Percentiles rank a stretch among this genome's conserved stretches.
phyloP scores from a whole-genome alignment of 78 protist genomes.

The Blattamonas nauphoetae region DNA sequence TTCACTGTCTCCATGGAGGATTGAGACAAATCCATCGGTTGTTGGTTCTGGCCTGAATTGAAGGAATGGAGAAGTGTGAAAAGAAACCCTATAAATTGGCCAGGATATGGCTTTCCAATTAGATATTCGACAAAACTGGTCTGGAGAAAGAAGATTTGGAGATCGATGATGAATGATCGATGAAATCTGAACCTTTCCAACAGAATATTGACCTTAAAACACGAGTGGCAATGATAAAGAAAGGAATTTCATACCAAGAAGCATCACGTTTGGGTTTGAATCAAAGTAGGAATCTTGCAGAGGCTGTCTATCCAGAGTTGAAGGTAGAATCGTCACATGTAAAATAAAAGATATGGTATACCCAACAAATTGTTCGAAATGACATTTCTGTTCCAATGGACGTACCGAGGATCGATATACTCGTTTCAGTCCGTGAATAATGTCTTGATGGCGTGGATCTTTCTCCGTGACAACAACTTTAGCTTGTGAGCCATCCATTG shows the following conservation, averaged over 20 bases:
- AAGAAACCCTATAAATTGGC: background rate
- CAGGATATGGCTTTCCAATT: background rate
- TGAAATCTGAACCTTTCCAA: background rate
- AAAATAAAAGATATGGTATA: background rate
- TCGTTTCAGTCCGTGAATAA: background rate
- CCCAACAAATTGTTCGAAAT: background rate
- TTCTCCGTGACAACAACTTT: too few species aligned
- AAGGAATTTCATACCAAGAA: background rate
- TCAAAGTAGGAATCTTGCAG: background rate
- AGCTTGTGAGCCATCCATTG: too few species aligned
- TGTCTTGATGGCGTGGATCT: background rate
- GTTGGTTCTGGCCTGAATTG: conserved; percentile 78
- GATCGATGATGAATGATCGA: too few species aligned
- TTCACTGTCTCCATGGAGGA: conserved; percentile 65
- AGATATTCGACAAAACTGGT: background rate
- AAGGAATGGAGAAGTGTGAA: background rate
- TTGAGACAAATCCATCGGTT: conserved; percentile 75
- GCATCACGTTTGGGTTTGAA: background rate
- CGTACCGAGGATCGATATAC: background rate
- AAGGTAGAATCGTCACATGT: background rate
- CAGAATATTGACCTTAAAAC: conserved; percentile 5
- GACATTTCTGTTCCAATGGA: background rate
- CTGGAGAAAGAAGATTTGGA: background rate
- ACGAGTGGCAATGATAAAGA: background rate
- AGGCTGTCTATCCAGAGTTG: background rate